A percentile compares a stretch with the other conserved stretches of the same genome.
Conservation (phyloP, 495 filamentous ascomycete genomes). For the Cercophora scortea region DNA sequence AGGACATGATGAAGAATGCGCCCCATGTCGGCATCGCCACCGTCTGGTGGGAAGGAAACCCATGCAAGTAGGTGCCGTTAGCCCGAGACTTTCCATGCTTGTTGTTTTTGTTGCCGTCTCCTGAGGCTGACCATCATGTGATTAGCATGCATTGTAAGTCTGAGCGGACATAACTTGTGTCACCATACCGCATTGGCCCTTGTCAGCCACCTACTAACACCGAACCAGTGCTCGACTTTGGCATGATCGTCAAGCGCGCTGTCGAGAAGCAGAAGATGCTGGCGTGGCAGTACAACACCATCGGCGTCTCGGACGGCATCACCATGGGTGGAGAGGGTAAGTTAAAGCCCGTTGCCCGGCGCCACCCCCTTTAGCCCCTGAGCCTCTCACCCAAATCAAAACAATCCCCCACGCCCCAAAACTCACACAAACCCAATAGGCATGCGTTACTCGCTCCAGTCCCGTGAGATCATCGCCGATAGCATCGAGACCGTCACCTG, state of each 20-base stretch:
- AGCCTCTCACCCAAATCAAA: background rate
- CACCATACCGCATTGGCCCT: background rate
- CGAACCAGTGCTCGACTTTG: constrained; percentile 68
- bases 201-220: background rate
- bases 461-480: constrained; percentile 90
- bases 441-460: constrained; percentile 96
- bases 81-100: background rate
- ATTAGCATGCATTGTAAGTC: constrained; percentile 39
- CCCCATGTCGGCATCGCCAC: constrained; percentile 86
- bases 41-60: constrained; percentile 98
- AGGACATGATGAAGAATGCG: constrained; percentile 78
- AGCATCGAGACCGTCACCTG: constrained; percentile 89
- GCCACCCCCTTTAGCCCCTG: background rate
- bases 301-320: constrained; percentile 89
- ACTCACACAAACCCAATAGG: constrained; percentile 44
- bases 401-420: background rate
- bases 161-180: too few relatives aligned
- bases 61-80: constrained; percentile 49
- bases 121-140: constrained; percentile 3
- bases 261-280: constrained; percentile 80
- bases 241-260: constrained; percentile 79
- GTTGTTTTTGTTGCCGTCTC: background rate
- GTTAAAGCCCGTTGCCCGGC: too few relatives aligned
- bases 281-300: constrained; percentile 88
- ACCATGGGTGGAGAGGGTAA: constrained; percentile 93